Conservation (phyloP, 345 rosid species). For the Diplotaxis tenuifolia region DNA sequence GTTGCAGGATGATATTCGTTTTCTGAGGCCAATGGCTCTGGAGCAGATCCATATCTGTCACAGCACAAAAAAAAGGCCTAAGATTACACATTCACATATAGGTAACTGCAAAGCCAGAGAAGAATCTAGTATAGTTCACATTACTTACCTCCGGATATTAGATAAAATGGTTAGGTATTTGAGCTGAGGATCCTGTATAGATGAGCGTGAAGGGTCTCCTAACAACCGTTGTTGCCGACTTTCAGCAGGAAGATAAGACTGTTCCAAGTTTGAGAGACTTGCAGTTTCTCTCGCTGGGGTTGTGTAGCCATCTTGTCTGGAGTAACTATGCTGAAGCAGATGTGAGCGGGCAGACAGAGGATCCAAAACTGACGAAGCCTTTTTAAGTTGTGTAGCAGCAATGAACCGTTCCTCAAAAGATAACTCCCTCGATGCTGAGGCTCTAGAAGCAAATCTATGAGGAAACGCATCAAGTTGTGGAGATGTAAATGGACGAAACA, state of each 20-base stretch:
- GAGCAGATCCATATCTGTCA: slow-evolving; percentile 36
- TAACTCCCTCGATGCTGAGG: slow-evolving; percentile 21
- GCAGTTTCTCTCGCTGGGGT: slow-evolving; percentile 29
- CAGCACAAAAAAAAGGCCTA: slow-evolving; percentile 6
- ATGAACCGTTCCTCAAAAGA: slow-evolving; percentile 37
- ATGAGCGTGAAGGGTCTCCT: slow-evolving; percentile 34
- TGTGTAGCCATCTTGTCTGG: slow-evolving; percentile 27
- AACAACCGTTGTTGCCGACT: slow-evolving; percentile 25
- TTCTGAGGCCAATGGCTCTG: slow-evolving; percentile 30
- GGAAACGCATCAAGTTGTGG: slow-evolving; percentile 26
- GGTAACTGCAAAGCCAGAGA: not conserved
- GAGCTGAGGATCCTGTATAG: slow-evolving; percentile 39
- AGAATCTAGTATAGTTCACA: not conserved
- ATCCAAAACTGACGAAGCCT: slow-evolving; percentile 33
- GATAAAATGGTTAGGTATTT: slow-evolving; percentile 37
- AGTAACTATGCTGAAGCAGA: slow-evolving; percentile 29
- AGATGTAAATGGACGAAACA: slow-evolving; percentile 43
- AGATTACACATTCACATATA: slow-evolving; percentile 10
- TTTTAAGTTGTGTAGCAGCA: slow-evolving; percentile 35
- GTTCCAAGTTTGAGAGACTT: slow-evolving; percentile 18
- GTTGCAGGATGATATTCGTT: slow-evolving; percentile 26
- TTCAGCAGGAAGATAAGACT: slow-evolving; percentile 29
- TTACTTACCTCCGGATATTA: slow-evolving; percentile 37
- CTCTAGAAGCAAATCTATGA: slow-evolving; percentile 31
- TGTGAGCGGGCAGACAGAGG: slow-evolving; percentile 30